Conservation (phyloP, 441 rosid species). For the Populus tomentosa region DNA sequence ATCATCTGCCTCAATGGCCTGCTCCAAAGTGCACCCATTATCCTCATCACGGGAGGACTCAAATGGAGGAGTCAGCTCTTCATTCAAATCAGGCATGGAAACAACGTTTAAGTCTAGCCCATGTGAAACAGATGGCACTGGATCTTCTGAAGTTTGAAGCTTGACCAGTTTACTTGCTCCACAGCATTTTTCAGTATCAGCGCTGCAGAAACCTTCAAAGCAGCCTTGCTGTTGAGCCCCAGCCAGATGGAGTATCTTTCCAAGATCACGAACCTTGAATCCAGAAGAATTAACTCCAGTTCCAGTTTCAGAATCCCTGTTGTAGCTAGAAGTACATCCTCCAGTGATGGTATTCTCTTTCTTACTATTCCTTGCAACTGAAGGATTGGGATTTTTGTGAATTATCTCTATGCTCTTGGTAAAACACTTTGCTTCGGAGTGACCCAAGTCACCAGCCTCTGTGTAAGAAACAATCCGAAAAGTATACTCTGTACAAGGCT, state of each 20-base stretch:
- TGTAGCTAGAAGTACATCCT: conserved; percentile 42
- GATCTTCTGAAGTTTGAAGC: conserved; percentile 36
- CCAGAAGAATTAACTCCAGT: conserved; percentile 41
- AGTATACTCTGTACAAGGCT: conserved; percentile 81
- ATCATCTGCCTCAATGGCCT: conserved; percentile 61
- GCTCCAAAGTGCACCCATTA: conserved; percentile 64
- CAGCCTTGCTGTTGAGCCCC: conserved; percentile 73
- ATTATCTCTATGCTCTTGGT: conserved; percentile 79
- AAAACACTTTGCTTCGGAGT: conserved; percentile 85
- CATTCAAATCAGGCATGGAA: conserved; percentile 90
- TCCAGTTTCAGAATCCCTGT: conserved; percentile 29
- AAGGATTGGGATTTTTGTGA: conserved; percentile 35
- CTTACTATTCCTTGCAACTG: conserved; percentile 27
- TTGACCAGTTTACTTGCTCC: conserved; percentile 36
- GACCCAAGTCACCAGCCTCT: conserved; percentile 65
- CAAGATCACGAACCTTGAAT: conserved; percentile 75
- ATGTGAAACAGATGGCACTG: conserved; percentile 44
- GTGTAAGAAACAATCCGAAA: conserved; percentile 74
- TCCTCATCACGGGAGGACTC: conserved; percentile 91
- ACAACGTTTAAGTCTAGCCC: conserved; percentile 78
- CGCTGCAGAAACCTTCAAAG: conserved; percentile 65
- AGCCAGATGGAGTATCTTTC: conserved; percentile 57
- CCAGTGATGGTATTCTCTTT: conserved; percentile 31
- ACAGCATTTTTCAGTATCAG: conserved; percentile 53
- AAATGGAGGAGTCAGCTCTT: conserved; percentile 61